A percentile compares a stretch with the other conserved stretches of the same genome.
Evolutionary conservation across 495 filamentous ascomycete species (phyloP).

Genomic region (Aspergillus cristatus): DNA sequence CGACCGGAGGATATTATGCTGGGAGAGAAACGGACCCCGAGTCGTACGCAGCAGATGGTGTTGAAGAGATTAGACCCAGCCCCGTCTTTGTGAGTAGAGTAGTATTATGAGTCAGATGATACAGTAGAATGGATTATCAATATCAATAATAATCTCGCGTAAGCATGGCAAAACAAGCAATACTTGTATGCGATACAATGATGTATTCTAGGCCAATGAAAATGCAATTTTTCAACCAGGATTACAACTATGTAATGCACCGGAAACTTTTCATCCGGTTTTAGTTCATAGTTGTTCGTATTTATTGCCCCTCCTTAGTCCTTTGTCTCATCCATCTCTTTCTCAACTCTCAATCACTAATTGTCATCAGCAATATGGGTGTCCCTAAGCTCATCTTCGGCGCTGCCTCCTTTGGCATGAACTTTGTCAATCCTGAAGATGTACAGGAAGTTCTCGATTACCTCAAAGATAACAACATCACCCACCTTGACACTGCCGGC

Average conservation of each 20-base stretch:
- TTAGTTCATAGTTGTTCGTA: background rate
- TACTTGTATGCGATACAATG: too few species aligned
- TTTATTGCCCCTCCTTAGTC: slow-evolving; percentile 1
- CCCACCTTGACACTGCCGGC: slow-evolving; percentile 32
- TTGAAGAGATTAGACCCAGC: too few species aligned
- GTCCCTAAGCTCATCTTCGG: slow-evolving; percentile 25
- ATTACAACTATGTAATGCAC: background rate
- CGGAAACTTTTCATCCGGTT: background rate
- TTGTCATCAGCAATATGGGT: background rate
- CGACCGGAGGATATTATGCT: background rate
- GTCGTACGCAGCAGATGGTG: too few species aligned
- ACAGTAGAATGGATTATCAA: slow-evolving; percentile 1
- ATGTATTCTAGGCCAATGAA: background rate
- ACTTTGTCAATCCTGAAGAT: slow-evolving; percentile 10
- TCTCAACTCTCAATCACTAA: background rate
- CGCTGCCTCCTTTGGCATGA: slow-evolving; percentile 24
- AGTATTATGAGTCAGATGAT: too few species aligned
- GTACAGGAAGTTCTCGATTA: slow-evolving; percentile 17
- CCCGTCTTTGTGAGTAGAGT: too few species aligned
- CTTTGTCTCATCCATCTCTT: background rate
- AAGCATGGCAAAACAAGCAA: slow-evolving; percentile 1
- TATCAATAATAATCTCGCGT: slow-evolving; percentile 1
- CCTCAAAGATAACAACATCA: slow-evolving; percentile 20
- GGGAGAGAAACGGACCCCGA: too few species aligned
- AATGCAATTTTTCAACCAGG: background rate